Base-by-base conservation (phyloP, 2,329 filamentous ascomycete genomes). In the Pezicula neosporulosa region DNA sequence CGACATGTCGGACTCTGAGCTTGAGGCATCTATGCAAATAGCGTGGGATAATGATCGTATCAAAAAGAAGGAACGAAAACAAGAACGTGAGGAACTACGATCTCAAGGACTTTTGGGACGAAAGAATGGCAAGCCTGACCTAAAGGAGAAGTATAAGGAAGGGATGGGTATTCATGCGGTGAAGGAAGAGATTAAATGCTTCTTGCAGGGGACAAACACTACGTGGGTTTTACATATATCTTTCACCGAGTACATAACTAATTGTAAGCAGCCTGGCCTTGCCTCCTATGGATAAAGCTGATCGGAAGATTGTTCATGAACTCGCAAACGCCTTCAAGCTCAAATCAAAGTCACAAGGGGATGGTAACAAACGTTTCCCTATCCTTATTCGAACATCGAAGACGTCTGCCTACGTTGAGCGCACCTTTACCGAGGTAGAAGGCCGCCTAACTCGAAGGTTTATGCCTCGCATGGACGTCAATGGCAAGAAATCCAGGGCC, bases 301-400 rank as follows among this genome's bases (percentile, higher is more conserved):
- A 86, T 37, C 86, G 94, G 46, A 92, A 90, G 66, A 73, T 84
- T 6, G 77, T 97, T 16, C 94, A 99, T 66, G 82, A 90, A 53
- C 70, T 96, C 37, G 90, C 90, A 12, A 81, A 81, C 61, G 78
- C 79, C 36, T 82, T 97, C 65, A 85, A 83, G 15, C 73, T 97
- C 53, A 93, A 87, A 57, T 96, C 92, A 3, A 90, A 92, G 64
- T 97, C 92, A 0, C 80, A 82, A 18, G 93, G 93, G 2, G 80
- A 80, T 46, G 90, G 86, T 7, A 78, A 81, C 19, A 79, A 82
- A 46, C 84, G 94, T 27, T 90, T 89, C 58, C 88, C 91, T 0
- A 78, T 89, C 1, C 77, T 97, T 2, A 85, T 86, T 56, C 90
- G 92, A 62, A 93, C 88, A 0, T 74, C 74, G 3, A 76, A 77